Evolutionary conservation across 306 rosid genomes (phyloP), one percentile per base, ranked within the genome.

Genomic region (Medicago lupulina): DNA sequence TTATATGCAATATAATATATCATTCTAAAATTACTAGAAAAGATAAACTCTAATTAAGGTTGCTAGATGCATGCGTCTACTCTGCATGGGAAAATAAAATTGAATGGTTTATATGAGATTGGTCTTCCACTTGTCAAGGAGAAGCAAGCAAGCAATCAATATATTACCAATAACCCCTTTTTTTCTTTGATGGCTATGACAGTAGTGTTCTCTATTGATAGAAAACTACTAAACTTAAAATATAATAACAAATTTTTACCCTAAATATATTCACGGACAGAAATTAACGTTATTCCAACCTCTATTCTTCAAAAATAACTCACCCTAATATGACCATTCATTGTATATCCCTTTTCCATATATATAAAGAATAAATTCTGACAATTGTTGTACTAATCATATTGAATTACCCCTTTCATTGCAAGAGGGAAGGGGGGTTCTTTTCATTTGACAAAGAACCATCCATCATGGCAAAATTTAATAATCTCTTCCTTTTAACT

Each of bases 221-320:
- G 70, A 84, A 55, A 71, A 31, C 4, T 18, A 49, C 23, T 47
- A 67, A 28, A 71, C 9, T 10, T 50, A 62, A 8, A 3, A 11
- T 44, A 60, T 69, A 4, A 6, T 34, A 19, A n/a, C 67, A 60
- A 54, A 13, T 46, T 71, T 25, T n/a, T 41, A 50, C 41, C 57
- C 66, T 72, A 73, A 41, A 47, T 67, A 16, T 60, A 36, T 17
- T 40, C 54, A 34, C 12, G 9, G 67, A 9, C 16, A 54, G 72
- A 28, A 85, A 69, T 8, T 76, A 41, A 34, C 85, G 14, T 54
- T 58, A 65, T 66, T 55, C 61, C 11, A 74, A 85, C 81, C 82
- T 7, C 13, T 18, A 74, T 40, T 60, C 79, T 74, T 61, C 3
- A 43, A 43, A 43, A 43, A 43, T 70, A 71, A 43, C 46, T 11